These are phyloP conservation scores for Trichoderma virens DNA, from an alignment of 495 filamentous ascomycete species.

Conservation along the genomic window DNA sequence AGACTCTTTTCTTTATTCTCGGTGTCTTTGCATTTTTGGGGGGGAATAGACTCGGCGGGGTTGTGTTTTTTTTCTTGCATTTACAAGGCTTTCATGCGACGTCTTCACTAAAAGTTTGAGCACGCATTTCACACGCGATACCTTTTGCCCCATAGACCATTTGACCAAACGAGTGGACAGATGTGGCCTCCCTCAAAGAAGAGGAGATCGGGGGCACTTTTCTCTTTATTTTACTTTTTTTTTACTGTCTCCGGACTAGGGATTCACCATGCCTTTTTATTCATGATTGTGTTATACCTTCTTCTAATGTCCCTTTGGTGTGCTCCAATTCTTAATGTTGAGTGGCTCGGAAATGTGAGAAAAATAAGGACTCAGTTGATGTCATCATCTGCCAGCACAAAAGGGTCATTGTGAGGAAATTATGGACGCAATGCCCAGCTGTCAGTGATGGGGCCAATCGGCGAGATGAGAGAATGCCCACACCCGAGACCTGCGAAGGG, in stretches of 20 bases:
- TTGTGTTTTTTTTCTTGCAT: conserved; percentile 32
- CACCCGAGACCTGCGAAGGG: neutral
- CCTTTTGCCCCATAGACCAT: conserved; percentile 9
- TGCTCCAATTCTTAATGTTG: conserved; percentile 7
- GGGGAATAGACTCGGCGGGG: conserved; percentile 28
- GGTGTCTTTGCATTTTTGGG: conserved; percentile 23
- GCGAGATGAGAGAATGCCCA: neutral
- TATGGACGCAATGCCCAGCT: neutral
- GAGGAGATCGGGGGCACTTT: conserved; percentile 11
- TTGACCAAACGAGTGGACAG: conserved; percentile 5
- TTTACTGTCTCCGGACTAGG: conserved; percentile 1
- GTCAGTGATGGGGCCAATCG: neutral
- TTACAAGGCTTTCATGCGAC: conserved; percentile 28
- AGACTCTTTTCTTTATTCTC: conserved; percentile 14
- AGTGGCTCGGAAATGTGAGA: neutral
- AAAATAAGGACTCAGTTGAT: neutral
- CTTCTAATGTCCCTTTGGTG: conserved; percentile 16
- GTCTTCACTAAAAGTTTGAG: conserved; percentile 5
- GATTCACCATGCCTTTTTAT: conserved; percentile 1
- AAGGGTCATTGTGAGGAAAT: neutral
- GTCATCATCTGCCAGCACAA: neutral
- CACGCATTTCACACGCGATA: conserved; percentile 5
- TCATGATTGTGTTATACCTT: conserved; percentile 13
- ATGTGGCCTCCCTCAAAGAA: conserved; percentile 3
- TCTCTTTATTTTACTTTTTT: conserved; percentile 18